phyloP scores from a whole-genome alignment of 2,329 filamentous ascomycete genomes.

The Tolypocladium album region DNA sequence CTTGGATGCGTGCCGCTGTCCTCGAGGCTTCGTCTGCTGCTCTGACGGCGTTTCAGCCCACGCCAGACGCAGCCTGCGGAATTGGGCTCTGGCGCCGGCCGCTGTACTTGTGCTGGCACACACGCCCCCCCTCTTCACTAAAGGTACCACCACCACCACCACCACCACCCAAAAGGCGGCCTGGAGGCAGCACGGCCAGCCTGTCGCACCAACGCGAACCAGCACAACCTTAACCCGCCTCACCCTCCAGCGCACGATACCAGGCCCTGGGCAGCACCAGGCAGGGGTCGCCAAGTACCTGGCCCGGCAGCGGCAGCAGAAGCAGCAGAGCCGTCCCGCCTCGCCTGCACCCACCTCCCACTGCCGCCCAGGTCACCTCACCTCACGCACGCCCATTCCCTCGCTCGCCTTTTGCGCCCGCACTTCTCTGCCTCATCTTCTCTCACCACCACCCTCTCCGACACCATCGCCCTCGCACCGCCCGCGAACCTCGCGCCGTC shows the following conservation, averaged over 20 bases:
- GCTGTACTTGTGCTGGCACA: background rate
- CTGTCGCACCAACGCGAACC: background rate
- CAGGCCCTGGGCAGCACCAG: background rate
- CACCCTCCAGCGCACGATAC: background rate
- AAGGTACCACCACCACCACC: background rate
- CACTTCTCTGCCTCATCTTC: slow-evolving; percentile 1
- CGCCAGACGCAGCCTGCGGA: slow-evolving; percentile 1
- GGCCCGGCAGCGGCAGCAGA: background rate
- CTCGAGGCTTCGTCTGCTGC: background rate
- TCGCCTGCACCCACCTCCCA: slow-evolving; percentile 1
- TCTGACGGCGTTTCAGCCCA: slow-evolving; percentile 8
- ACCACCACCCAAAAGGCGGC: background rate
- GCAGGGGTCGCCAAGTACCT: background rate
- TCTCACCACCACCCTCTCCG: background rate
- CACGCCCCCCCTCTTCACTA: background rate
- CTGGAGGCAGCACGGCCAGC: background rate
- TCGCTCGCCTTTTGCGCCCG: slow-evolving; percentile 3
- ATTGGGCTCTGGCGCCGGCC: background rate
- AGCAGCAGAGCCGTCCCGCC: background rate
- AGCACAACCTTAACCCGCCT: background rate
- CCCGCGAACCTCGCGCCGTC: background rate
- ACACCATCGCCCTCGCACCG: background rate
- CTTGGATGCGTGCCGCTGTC: background rate
- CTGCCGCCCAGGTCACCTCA: background rate
- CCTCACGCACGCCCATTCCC: slow-evolving; percentile 1